Percentiles rank a stretch among this genome's conserved stretches.
Evolutionary conservation across 1,139 yeast species (phyloP).

Genomic region (Lodderomyces elongisporus): DNA sequence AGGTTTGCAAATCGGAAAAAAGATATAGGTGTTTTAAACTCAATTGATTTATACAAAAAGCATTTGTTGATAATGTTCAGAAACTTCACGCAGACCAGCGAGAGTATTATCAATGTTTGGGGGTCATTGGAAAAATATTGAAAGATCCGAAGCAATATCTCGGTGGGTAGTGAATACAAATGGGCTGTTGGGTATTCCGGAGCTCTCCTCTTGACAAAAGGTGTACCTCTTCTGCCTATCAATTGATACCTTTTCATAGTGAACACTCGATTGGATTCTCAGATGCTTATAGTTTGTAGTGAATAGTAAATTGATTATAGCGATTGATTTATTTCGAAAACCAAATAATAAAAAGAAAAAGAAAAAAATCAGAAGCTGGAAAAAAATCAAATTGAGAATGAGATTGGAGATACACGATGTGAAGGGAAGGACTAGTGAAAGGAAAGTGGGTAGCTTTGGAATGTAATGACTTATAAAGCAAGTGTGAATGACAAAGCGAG

Average conservation of each 20-base stretch:
- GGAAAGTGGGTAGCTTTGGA: too few species aligned
- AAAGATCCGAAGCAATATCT: constrained; percentile 33
- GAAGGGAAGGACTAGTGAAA: too few species aligned
- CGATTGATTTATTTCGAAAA: too few species aligned
- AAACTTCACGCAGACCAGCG: constrained; percentile 34
- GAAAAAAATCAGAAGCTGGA: too few species aligned
- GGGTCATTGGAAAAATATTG: constrained; percentile 16
- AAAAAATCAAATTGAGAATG: too few species aligned
- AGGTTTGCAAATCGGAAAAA: constrained; percentile 30
- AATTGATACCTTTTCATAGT: constrained; percentile 28
- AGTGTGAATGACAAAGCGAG: too few species aligned
- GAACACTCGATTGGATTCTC: too few species aligned
- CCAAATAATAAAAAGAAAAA: too few species aligned
- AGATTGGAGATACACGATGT: too few species aligned
- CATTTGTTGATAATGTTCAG: constrained; percentile 31
- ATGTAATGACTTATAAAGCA: too few species aligned
- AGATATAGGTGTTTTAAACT: constrained; percentile 20
- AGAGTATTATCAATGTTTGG: constrained; percentile 20
- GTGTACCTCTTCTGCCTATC: constrained; percentile 28
- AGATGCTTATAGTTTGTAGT: too few species aligned
- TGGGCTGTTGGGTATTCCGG: constrained; percentile 24
- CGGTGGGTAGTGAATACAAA: constrained; percentile 39
- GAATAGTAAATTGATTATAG: too few species aligned
- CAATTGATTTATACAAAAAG: constrained; percentile 31
- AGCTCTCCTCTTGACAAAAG: constrained; percentile 3